Evolutionary conservation across 2,329 filamentous ascomycete genomes (phyloP), one percentile per base, ranked within the genome.

Genomic region (Xylariaceae sp.): DNA sequence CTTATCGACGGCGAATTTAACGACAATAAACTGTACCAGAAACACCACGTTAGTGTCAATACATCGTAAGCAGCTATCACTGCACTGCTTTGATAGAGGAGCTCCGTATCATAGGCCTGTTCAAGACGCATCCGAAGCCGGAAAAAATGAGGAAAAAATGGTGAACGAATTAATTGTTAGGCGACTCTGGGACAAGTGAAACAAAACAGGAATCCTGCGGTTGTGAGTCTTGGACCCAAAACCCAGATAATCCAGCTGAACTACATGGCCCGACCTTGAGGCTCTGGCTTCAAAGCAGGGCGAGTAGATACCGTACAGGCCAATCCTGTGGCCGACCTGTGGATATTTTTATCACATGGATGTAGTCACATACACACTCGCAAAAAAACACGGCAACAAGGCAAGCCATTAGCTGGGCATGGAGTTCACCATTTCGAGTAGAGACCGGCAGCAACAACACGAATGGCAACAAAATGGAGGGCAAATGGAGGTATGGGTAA

Each of bases 391-490:
- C 56, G 48, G 50, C 56, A 60, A 51, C 53, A 60, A 61, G 60
- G 59, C 59, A 56, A 53, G 62, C 56, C 54, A 51, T 57, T 57
- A 55, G 59, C 57, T 59, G 57, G 58, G 37, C 48, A 65, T 42
- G 61, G 61, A 60, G 37, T 60, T 67, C 64, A 67, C 66, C 23
- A 35, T 50, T 57, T 57, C 60, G 62, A 42, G 54, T 54, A 59
- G 45, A 63, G 17, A 56, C 53, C 56, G 47, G 53, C 56, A 50
- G 23, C 10, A 54, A 35, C 53, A 51, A 58, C 51, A 54, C 45
- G n/a, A 50, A 13, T 4, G 17, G 11, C 52, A 45, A 50, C 37
- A 57, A 47, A 49, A 3, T 17, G 23, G 37, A 37, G 34, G 10
- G 15, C 30, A 7, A 11, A 17, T 17, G 23, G 11, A 44, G 23